Conservation (phyloP, 805 yeast species). For the Saturnispora galanensis region DNA sequence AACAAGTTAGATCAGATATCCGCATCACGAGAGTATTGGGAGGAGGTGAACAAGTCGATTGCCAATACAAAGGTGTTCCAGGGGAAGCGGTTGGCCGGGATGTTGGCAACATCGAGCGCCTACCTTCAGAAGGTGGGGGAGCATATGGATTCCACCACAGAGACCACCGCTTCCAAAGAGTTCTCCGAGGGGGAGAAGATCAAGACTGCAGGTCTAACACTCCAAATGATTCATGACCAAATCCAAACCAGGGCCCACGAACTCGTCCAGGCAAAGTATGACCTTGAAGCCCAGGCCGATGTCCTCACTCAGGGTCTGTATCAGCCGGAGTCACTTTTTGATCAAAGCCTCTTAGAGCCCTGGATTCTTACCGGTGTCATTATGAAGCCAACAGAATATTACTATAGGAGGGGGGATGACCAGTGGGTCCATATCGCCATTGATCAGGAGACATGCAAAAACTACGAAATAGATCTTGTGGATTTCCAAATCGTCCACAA, state of each 20-base stretch:
- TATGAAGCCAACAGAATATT: conserved; percentile 25
- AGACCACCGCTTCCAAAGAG: background rate
- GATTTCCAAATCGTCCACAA: conserved; percentile 22
- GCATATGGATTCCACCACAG: background rate
- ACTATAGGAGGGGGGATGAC: conserved; percentile 15
- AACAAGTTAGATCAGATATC: conserved; percentile 13
- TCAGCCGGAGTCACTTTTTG: background rate
- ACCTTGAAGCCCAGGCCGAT: conserved; percentile 11
- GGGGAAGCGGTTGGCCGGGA: conserved; percentile 24
- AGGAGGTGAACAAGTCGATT: conserved; percentile 5
- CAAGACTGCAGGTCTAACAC: conserved; percentile 10
- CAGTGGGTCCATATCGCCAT: conserved; percentile 27
- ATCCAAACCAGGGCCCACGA: background rate
- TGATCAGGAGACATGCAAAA: conserved; percentile 19
- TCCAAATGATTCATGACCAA: conserved; percentile 3
- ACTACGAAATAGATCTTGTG: conserved; percentile 16
- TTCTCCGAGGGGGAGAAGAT: conserved; percentile 10
- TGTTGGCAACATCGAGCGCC: conserved; percentile 20
- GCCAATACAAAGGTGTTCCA: conserved; percentile 21
- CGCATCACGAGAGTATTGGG: background rate
- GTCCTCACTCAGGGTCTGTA: conserved; percentile 7
- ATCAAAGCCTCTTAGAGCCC: conserved; percentile 24
- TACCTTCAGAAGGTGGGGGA: conserved; percentile 14
- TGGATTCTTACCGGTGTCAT: conserved; percentile 31
- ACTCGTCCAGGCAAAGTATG: too few relatives aligned